phyloP scores from a whole-genome alignment of 225 moss, liverwort and hornwort genomes.

The Pleurozium schreberi region DNA sequence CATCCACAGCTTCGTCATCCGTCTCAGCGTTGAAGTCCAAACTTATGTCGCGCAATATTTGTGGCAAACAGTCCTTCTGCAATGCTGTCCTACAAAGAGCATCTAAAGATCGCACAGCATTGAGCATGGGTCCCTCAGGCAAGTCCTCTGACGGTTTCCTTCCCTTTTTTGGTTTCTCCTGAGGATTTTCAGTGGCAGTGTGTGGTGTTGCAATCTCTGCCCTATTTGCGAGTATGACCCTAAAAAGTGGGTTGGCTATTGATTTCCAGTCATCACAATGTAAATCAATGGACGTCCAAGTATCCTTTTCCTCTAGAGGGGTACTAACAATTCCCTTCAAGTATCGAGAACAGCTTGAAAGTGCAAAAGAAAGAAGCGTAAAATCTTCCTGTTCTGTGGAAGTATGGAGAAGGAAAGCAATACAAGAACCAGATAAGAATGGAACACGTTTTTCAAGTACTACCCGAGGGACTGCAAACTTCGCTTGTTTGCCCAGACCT shows the following conservation, averaged over 20 bases:
- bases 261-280: conserved; percentile 44
- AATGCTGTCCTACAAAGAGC: conserved; percentile 49
- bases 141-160: conserved; percentile 40
- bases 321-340: conserved; percentile 34
- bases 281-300: not conserved
- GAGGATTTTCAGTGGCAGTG: conserved; percentile 25
- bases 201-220: conserved; percentile 5
- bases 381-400: conserved; percentile 31
- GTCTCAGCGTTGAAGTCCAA: conserved; percentile 27
- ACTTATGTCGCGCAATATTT: conserved; percentile 43
- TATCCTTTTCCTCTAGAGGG: conserved; percentile 5
- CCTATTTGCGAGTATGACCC: conserved; percentile 35
- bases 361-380: conserved; percentile 42
- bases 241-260: conserved; percentile 57
- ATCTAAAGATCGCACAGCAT: conserved; percentile 65
- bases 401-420: conserved; percentile 56
- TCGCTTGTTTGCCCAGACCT: conserved; percentile 30
- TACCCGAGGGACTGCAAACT: conserved; percentile 32
- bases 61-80: conserved; percentile 34
- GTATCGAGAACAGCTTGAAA: conserved; percentile 50
- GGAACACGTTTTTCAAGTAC: conserved; percentile 55
- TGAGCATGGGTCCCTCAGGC: conserved; percentile 43
- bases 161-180: conserved; percentile 54
- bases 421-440: conserved; percentile 50
- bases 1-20: conserved; percentile 26